Percentiles rank a stretch among this genome's conserved stretches.
These are phyloP conservation scores for Wallacemonas rigidus DNA, from an alignment of 208 protist species.

Conservation along the genomic window DNA sequence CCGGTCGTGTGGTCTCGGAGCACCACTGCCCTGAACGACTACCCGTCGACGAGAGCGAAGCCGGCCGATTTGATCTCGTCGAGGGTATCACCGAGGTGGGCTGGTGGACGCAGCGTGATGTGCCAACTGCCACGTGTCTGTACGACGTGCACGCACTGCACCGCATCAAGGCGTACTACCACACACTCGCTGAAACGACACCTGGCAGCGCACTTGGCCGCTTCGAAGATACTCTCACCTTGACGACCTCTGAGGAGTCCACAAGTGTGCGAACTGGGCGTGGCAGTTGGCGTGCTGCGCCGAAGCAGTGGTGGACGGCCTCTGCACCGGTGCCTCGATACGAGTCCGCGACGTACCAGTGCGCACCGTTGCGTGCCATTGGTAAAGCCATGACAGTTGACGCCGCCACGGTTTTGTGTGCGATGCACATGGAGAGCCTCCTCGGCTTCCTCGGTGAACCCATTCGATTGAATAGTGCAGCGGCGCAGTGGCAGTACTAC, in stretches of 20 bases:
- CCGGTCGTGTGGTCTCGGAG: background rate
- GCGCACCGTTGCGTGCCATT: slow-evolving; percentile 24
- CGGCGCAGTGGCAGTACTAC: slow-evolving; percentile 49
- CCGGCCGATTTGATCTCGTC: slow-evolving; percentile 53
- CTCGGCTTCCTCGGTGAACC: slow-evolving; percentile 61
- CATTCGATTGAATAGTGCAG: slow-evolving; percentile 23
- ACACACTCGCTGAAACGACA: background rate
- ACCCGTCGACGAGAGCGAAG: slow-evolving; percentile 64
- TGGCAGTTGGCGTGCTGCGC: slow-evolving; percentile 18
- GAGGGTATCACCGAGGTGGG: slow-evolving; percentile 30
- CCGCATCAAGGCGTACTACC: slow-evolving; percentile 40
- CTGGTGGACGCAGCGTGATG: slow-evolving; percentile 42
- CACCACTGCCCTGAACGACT: slow-evolving; percentile 4
- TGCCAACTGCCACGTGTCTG: slow-evolving; percentile 42
- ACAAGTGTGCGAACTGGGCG: slow-evolving; percentile 21
- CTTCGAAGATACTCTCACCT: slow-evolving; percentile 13
- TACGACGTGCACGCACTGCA: slow-evolving; percentile 35
- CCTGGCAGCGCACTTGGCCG: background rate
- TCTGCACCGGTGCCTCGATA: slow-evolving; percentile 27
- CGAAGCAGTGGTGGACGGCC: slow-evolving; percentile 29
- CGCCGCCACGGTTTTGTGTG: slow-evolving; percentile 46
- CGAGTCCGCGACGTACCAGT: background rate
- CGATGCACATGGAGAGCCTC: slow-evolving; percentile 77
- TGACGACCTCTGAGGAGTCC: slow-evolving; percentile 18
- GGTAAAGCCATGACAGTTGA: slow-evolving; percentile 54